phyloP scores from a whole-genome alignment of 345 rosid genomes.

The Salix purpurea region DNA sequence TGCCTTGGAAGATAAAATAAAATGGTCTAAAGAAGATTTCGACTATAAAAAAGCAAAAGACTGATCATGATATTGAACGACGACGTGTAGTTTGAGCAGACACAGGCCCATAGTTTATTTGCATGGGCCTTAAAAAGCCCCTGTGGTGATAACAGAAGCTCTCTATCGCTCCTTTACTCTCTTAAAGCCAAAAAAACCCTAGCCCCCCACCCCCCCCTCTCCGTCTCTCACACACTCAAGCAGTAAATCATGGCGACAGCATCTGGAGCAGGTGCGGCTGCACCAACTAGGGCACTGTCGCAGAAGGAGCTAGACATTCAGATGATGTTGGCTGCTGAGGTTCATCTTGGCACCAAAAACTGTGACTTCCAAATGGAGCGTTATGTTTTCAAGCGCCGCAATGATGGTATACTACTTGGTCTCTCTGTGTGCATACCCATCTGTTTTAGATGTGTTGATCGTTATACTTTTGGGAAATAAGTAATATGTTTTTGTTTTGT shows the following conservation, averaged over 20 bases:
- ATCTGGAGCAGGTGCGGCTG: conserved; percentile 5
- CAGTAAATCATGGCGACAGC: neutral
- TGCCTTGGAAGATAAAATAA: conserved; percentile 14
- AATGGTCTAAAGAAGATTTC: neutral
- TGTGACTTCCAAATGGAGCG: conserved; percentile 93
- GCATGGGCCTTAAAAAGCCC: neutral
- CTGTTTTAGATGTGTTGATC: neutral
- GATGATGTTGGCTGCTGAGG: conserved; percentile 92
- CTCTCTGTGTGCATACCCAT: neutral
- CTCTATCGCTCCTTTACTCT: neutral
- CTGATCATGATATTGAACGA: neutral
- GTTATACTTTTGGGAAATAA: neutral
- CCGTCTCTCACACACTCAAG: neutral
- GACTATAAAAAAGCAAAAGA: neutral
- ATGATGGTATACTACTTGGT: conserved; percentile 49
- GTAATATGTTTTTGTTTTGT: neutral
- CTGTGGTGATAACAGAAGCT: neutral
- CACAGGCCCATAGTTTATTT: neutral
- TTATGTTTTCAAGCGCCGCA: conserved; percentile 87
- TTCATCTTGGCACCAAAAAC: conserved; percentile 88
- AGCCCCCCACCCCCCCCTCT: neutral
- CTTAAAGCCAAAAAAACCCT: neutral
- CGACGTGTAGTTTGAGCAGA: neutral
- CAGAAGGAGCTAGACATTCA: conserved; percentile 76
- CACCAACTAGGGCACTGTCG: conserved; percentile 29